Evolutionary conservation across 116 monocot genomes (phyloP).

Genomic region (Dioscorea cayenensis): DNA sequence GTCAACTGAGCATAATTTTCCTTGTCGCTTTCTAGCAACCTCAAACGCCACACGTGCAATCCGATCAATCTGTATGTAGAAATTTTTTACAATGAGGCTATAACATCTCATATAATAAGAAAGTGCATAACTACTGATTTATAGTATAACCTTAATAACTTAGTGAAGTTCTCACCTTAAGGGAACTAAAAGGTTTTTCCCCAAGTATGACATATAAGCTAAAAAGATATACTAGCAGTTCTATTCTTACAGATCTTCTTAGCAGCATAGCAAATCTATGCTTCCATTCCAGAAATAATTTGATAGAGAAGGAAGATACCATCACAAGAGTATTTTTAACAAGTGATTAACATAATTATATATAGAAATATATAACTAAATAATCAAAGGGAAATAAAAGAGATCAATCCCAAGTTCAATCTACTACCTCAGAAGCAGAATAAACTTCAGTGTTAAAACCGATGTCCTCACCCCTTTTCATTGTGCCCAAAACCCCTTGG

Average conservation of each 20-base stretch:
- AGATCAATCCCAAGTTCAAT: too few relatives aligned
- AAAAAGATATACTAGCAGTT: too few relatives aligned
- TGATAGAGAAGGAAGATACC: too few relatives aligned
- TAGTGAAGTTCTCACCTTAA: not conserved
- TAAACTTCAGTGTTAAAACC: constrained; percentile 95
- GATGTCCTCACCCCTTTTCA: constrained; percentile 62
- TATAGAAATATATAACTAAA: too few relatives aligned
- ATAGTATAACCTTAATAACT: too few relatives aligned
- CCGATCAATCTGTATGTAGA: constrained; percentile 70
- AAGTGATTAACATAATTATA: too few relatives aligned
- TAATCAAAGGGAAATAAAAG: too few relatives aligned
- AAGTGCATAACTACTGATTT: too few relatives aligned
- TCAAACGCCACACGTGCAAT: constrained; percentile 92
- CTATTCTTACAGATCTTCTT: not conserved
- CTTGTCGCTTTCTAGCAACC: constrained; percentile 63
- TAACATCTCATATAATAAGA: not conserved
- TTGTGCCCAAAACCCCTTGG: constrained; percentile 88
- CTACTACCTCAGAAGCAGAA: constrained; percentile 63
- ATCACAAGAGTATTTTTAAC: too few relatives aligned
- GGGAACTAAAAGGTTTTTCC: not conserved
- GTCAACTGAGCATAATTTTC: constrained; percentile 89
- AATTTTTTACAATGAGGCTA: not conserved
- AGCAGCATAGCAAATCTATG: not conserved
- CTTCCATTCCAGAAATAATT: too few relatives aligned
- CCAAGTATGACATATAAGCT: too few relatives aligned